Evolutionary conservation across 768 basidiomycete species (phyloP).

Genomic region (Tephrocybe sp.): DNA sequence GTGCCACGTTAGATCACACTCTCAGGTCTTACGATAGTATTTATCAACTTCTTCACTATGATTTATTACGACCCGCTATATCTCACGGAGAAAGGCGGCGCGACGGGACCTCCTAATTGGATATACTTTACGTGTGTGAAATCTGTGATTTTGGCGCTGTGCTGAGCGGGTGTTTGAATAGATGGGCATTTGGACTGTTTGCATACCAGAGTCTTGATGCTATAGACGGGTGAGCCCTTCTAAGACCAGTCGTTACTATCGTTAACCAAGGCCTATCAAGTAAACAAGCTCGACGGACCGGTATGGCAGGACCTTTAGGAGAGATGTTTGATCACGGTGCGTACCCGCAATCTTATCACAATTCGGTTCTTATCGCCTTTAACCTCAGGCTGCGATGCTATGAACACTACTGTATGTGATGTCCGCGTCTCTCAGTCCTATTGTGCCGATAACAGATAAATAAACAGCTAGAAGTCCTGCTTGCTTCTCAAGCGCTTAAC

Average conservation of each 20-base stretch:
- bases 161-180: slow-evolving; percentile 25
- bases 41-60: slow-evolving; percentile 82
- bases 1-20: slow-evolving; percentile 72
- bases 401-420: slow-evolving; percentile 88
- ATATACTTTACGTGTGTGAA: slow-evolving; percentile 76
- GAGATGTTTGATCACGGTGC: slow-evolving; percentile 98
- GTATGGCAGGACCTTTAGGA: slow-evolving; percentile 96
- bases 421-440: too few relatives aligned
- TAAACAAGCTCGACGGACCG: slow-evolving; percentile 93
- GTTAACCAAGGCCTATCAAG: slow-evolving; percentile 35
- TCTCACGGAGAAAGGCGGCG: slow-evolving; percentile 65
- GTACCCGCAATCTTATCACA: slow-evolving; percentile 12
- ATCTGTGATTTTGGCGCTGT: not conserved
- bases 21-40: slow-evolving; percentile 77
- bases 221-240: slow-evolving; percentile 73
- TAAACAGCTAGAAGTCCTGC: slow-evolving; percentile 79
- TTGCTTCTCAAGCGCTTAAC: slow-evolving; percentile 83
- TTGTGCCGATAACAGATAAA: too few relatives aligned
- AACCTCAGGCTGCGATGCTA: slow-evolving; percentile 76
- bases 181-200: slow-evolving; percentile 89
- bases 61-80: slow-evolving; percentile 83
- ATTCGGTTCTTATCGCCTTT: not conserved
- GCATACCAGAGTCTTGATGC: slow-evolving; percentile 89
- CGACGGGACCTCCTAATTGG: slow-evolving; percentile 72
- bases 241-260: slow-evolving; percentile 10